Conservation (phyloP, 305 asterid species). For the Ajuga reptans region DNA sequence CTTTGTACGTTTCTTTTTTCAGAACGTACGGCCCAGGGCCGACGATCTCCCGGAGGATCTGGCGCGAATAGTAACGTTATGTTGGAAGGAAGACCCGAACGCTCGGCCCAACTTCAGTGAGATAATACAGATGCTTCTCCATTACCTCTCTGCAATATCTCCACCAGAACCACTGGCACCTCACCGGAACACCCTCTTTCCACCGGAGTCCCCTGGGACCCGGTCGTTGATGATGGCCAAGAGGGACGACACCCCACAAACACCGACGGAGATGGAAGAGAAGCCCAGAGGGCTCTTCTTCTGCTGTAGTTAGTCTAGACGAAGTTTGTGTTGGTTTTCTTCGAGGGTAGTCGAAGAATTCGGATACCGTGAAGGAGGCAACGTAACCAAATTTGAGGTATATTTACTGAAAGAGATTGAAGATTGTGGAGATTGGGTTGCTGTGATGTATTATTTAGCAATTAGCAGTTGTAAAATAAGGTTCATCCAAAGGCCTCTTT, state of each 20-base stretch:
- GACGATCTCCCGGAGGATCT: slow-evolving; percentile 72
- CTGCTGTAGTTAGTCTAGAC: slow-evolving; percentile 57
- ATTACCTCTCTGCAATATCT: slow-evolving; percentile 52
- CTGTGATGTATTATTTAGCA: slow-evolving; percentile 43
- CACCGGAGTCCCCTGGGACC: slow-evolving; percentile 96
- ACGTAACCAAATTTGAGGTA: neutral
- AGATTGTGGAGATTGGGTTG: slow-evolving; percentile 39
- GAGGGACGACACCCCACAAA: slow-evolving; percentile 49
- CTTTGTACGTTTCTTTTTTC: slow-evolving; percentile 17
- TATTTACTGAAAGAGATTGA: neutral
- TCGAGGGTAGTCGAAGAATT: slow-evolving; percentile 6
- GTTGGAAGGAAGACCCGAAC: slow-evolving; percentile 90
- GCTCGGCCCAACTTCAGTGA: slow-evolving; percentile 82
- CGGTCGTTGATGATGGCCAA: slow-evolving; percentile 79
- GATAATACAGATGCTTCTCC: slow-evolving; percentile 90
- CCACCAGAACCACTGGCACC: slow-evolving; percentile 62
- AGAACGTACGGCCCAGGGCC: slow-evolving; percentile 81
- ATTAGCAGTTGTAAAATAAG: slow-evolving; percentile 56
- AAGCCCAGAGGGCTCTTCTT: slow-evolving; percentile 49
- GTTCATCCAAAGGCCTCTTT: slow-evolving; percentile 58
- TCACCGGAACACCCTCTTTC: slow-evolving; percentile 42
- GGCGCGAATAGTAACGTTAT: slow-evolving; percentile 71
- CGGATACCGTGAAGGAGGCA: neutral
- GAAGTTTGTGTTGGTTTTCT: neutral
- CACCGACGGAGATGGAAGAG: slow-evolving; percentile 44